phyloP scores from a whole-genome alignment of 306 rosid species.

The Corylus avellana region DNA sequence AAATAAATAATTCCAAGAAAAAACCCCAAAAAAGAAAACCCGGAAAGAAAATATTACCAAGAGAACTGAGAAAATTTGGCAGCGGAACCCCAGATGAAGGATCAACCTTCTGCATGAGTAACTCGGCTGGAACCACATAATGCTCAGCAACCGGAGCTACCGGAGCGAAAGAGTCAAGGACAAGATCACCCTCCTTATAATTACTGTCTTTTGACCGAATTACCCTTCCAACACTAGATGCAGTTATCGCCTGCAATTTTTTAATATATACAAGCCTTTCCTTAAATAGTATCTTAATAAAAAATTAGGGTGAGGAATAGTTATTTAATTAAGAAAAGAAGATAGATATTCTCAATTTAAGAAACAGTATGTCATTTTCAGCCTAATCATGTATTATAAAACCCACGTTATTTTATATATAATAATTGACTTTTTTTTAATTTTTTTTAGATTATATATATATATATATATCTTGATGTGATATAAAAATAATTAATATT shows the following conservation, averaged over 20 bases:
- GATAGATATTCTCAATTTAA: too few species aligned
- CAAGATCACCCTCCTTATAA: slow-evolving; percentile 42
- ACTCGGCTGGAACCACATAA: slow-evolving; percentile 28
- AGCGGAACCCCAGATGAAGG: slow-evolving; percentile 40
- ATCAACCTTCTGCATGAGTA: slow-evolving; percentile 34
- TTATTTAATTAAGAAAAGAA: too few species aligned
- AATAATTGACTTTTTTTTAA: too few species aligned
- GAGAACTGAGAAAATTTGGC: slow-evolving; percentile 47
- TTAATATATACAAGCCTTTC: background rate
- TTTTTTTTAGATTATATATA: too few species aligned
- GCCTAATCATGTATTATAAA: too few species aligned
- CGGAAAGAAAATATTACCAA: slow-evolving; percentile 25
- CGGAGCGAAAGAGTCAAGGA: slow-evolving; percentile 20
- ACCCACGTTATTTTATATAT: too few species aligned
- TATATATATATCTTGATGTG: too few species aligned
- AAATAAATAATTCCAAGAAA: background rate
- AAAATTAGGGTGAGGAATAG: too few species aligned
- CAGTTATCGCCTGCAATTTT: slow-evolving; percentile 37
- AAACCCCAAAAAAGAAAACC: background rate
- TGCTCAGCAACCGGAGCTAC: slow-evolving; percentile 38
- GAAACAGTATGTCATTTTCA: too few species aligned
- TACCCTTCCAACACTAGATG: slow-evolving; percentile 44
- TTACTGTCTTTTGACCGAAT: slow-evolving; percentile 38
- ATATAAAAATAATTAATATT: too few species aligned
- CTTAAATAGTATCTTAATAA: too few species aligned